phyloP scores from a whole-genome alignment of 129 eudicot species.

The Flaveria robusta region DNA sequence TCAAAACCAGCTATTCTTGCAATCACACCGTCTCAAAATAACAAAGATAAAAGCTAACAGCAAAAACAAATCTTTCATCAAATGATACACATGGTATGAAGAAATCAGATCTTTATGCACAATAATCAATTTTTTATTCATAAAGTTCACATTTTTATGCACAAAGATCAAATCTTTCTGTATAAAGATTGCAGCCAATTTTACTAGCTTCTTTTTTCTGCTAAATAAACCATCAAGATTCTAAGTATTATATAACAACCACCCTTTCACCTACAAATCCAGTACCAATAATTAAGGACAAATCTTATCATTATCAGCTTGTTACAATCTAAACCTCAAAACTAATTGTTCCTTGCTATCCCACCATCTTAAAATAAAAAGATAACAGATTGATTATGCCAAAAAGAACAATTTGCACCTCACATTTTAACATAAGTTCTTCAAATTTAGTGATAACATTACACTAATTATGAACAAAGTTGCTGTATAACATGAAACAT shows the following conservation, averaged over 20 bases:
- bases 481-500: background rate
- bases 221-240: background rate
- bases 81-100: background rate
- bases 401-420: background rate
- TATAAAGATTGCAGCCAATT: background rate
- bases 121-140: background rate
- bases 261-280: constrained; percentile 3
- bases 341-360: background rate
- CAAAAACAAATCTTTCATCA: background rate
- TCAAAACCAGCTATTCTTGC: background rate
- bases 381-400: background rate
- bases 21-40: background rate
- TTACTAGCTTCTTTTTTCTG: background rate
- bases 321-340: background rate
- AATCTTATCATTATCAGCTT: background rate
- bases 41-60: background rate
- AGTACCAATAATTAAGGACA: background rate
- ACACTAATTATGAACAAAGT: background rate
- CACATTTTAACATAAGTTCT: background rate
- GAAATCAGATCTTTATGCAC: background rate
- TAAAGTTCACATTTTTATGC: background rate
- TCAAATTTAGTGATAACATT: background rate
- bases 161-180: constrained; percentile 8
- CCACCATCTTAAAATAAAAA: background rate
- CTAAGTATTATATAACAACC: background rate